Conservation (phyloP, 106 monocot genomes). For the Cymbidium sinense region DNA sequence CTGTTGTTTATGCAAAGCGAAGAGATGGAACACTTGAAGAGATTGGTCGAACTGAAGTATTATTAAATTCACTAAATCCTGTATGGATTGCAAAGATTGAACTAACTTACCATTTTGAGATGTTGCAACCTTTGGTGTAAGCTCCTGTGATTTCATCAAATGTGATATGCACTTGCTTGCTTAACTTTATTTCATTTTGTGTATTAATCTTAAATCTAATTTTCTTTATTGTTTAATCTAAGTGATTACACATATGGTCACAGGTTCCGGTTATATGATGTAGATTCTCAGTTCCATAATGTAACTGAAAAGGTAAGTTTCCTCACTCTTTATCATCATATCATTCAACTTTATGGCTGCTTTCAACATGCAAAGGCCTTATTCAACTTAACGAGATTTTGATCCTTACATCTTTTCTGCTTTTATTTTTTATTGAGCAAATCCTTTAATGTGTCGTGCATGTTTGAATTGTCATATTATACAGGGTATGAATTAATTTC, state of each 20-base stretch:
- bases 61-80: conserved; percentile 88
- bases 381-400: too few relatives aligned
- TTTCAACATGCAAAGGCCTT: not conserved
- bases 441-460: too few relatives aligned
- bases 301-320: conserved; percentile 60
- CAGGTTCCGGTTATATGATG: conserved; percentile 88
- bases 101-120: conserved; percentile 83
- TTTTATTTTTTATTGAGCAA: too few relatives aligned
- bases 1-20: conserved; percentile 64
- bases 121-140: conserved; percentile 86
- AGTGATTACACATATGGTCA: conserved; percentile 12
- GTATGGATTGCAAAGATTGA: conserved; percentile 61
- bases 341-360: not conserved
- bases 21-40: conserved; percentile 89
- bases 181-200: not conserved
- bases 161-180: not conserved
- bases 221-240: not conserved
- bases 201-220: not conserved
- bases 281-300: conserved; percentile 75
- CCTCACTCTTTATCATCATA: not conserved
- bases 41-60: conserved; percentile 90
- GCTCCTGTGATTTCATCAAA: conserved; percentile 26
- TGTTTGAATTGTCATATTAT: not conserved
- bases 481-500: not conserved
- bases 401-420: not conserved